A percentile compares a stretch with the other conserved stretches of the same genome.
Conservation (phyloP, 1,284 basidiomycete genomes). For the Bjerkandera adusta region DNA sequence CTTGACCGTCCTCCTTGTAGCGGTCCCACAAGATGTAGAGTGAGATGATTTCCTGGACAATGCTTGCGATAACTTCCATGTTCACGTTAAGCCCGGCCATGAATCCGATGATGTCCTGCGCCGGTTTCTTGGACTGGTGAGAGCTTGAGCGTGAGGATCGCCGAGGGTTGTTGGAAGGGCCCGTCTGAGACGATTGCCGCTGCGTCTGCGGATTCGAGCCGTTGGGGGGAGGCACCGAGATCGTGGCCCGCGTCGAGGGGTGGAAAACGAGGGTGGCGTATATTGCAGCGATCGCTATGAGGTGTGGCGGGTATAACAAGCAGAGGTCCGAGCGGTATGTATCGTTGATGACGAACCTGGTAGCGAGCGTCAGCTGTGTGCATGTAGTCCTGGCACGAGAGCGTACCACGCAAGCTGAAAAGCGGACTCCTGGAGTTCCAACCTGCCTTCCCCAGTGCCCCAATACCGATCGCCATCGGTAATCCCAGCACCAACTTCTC, state of each 20-base stretch:
- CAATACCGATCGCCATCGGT: slow-evolving; percentile 68
- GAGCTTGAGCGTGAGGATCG: slow-evolving; percentile 50
- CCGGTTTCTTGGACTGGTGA: slow-evolving; percentile 36
- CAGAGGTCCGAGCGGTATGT: slow-evolving; percentile 91
- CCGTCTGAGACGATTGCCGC: slow-evolving; percentile 16
- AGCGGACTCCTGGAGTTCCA: slow-evolving; percentile 65
- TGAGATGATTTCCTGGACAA: slow-evolving; percentile 88
- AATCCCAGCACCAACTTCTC: slow-evolving; percentile 58
- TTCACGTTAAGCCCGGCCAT: slow-evolving; percentile 86
- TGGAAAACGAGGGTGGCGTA: slow-evolving; percentile 83
- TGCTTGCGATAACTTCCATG: slow-evolving; percentile 77
- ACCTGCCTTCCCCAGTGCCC: slow-evolving; percentile 68
- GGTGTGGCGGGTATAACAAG: slow-evolving; percentile 89
- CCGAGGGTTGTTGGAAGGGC: slow-evolving; percentile 36
- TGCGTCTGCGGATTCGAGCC: slow-evolving; percentile 20
- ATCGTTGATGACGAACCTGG: slow-evolving; percentile 95
- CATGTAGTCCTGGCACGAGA: not conserved
- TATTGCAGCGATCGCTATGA: slow-evolving; percentile 89
- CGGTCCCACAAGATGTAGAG: slow-evolving; percentile 87
- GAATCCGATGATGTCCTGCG: slow-evolving; percentile 75
- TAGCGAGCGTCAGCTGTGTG: not conserved
- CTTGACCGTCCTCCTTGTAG: slow-evolving; percentile 59
- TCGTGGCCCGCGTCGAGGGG: slow-evolving; percentile 45
- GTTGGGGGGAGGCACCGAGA: slow-evolving; percentile 27
- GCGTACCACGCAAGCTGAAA: slow-evolving; percentile 76